Evolutionary conservation across 2,329 filamentous ascomycete genomes (phyloP), one percentile per base, ranked within the genome.

Genomic region (Trichoderma citrinoviride): DNA sequence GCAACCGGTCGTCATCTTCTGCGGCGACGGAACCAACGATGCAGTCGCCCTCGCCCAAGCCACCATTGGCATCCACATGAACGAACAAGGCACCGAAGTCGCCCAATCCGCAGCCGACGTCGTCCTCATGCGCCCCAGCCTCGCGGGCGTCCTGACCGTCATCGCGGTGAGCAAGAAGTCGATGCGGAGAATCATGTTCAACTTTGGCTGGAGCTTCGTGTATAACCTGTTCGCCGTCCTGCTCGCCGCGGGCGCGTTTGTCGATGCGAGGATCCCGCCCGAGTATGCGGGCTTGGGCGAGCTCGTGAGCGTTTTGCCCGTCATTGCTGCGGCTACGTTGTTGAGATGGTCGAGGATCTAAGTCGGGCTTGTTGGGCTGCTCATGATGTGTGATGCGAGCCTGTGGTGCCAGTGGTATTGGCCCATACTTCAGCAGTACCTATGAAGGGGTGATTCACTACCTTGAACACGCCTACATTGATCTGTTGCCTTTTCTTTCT

Each of bases 1-100:
- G 40, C 68, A 71, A 46, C 70, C 77, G 0, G 74, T 82, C 1
- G 83, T 91, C 19, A 75, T 93, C 6, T 93, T 94, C 74, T 83
- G 85, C 57, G 91, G 91, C 40, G 91, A 94, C 70, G 91, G 91
- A 1, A 92, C 89, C 15, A 94, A 94, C 73, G 91, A 94, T 71
- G 89, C 91, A 0, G 81, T 86, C 3, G 91, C 91, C 0, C 81
- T 94, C 2, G 86, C 89, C 0, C 85, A 88, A 71, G 89, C 91
- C 1, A 84, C 83, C 6, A 83, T 94, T 29, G 91, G 91, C 29
- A 80, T 93, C 0, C 88, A 91, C 68, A 85, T 94, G 73, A 84
- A 83, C 65, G 74, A 77, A 49, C 37, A 56, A 23, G 81, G 81
- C 5, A 86, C 82, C 1, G 90, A 92, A 64, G 80, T 93, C 1